Evolutionary conservation across 768 basidiomycete genomes (phyloP).

Genomic region (Russula sp.): DNA sequence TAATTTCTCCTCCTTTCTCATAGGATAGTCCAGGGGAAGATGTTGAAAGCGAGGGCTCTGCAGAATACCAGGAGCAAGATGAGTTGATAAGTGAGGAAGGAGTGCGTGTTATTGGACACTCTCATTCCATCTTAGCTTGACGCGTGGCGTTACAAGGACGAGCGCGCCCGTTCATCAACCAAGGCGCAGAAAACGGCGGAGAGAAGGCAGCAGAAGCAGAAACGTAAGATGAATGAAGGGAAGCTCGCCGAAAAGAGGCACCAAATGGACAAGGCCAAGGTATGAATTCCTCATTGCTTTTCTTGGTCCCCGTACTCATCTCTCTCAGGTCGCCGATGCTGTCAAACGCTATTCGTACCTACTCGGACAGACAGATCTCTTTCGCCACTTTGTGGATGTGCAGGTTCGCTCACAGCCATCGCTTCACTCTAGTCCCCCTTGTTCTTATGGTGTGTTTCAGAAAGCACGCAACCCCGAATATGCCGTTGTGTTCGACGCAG

Average conservation of each 20-base stretch:
- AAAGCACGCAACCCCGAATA: conserved; percentile 92
- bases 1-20: conserved; percentile 24
- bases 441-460: conserved; percentile 5
- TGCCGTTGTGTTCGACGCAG: conserved; percentile 78
- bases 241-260: conserved; percentile 63
- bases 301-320: conserved; percentile 10
- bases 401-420: conserved; percentile 47
- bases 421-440: no score
- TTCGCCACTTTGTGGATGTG: conserved; percentile 97
- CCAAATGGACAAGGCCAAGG: conserved; percentile 87
- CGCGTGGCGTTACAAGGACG: conserved; percentile 33
- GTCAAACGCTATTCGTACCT: conserved; percentile 96
- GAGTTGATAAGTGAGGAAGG: conserved; percentile 49
- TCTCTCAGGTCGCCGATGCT: conserved; percentile 71
- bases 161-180: conserved; percentile 31
- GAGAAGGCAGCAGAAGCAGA: conserved; percentile 40
- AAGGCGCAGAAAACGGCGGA: conserved; percentile 35
- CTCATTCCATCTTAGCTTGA: conserved; percentile 24
- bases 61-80: conserved; percentile 41
- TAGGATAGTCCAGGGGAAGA: conserved; percentile 63
- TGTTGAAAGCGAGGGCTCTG: conserved; percentile 66
- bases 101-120: conserved; percentile 20
- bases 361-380: conserved; percentile 96
- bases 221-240: conserved; percentile 62
- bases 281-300: conserved; percentile 24